Percentiles rank a stretch among this genome's conserved stretches.
phyloP scores from a whole-genome alignment of 805 yeast genomes.

The Lachancea mirantina region DNA sequence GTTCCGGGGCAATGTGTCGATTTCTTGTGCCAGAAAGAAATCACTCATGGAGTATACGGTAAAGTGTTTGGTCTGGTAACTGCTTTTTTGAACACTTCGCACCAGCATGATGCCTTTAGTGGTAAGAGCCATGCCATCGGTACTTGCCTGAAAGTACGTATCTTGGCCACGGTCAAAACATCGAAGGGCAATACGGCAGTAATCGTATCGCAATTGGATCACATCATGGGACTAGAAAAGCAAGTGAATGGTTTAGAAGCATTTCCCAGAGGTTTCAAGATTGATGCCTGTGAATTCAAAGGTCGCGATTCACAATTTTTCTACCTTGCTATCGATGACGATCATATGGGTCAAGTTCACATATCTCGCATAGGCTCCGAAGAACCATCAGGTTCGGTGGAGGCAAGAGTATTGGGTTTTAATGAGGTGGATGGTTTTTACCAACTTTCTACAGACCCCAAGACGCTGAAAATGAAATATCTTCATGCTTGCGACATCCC shows the following conservation, averaged over 20 bases:
- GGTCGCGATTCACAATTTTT: slow-evolving; percentile 54
- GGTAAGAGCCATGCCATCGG: slow-evolving; percentile 58
- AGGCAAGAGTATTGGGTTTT: slow-evolving; percentile 75
- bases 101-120: slow-evolving; percentile 41
- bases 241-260: slow-evolving; percentile 45
- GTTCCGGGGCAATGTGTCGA: slow-evolving; percentile 82
- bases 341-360: slow-evolving; percentile 66
- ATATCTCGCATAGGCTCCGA: slow-evolving; percentile 55
- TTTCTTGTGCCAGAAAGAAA: slow-evolving; percentile 55
- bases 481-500: slow-evolving; percentile 67
- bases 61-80: slow-evolving; percentile 69
- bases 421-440: slow-evolving; percentile 59
- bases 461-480: slow-evolving; percentile 55
- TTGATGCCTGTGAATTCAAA: slow-evolving; percentile 45
- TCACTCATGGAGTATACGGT: slow-evolving; percentile 57
- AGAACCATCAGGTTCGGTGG: slow-evolving; percentile 40
- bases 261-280: slow-evolving; percentile 69
- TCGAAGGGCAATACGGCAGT: slow-evolving; percentile 49
- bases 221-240: slow-evolving; percentile 31
- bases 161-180: slow-evolving; percentile 52
- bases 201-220: slow-evolving; percentile 53
- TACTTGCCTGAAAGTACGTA: slow-evolving; percentile 58
- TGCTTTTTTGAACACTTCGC: slow-evolving; percentile 64
- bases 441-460: slow-evolving; percentile 62
- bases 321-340: slow-evolving; percentile 50